Evolutionary conservation across 306 rosid genomes (phyloP).

Genomic region (Mimosa bimucronata): DNA sequence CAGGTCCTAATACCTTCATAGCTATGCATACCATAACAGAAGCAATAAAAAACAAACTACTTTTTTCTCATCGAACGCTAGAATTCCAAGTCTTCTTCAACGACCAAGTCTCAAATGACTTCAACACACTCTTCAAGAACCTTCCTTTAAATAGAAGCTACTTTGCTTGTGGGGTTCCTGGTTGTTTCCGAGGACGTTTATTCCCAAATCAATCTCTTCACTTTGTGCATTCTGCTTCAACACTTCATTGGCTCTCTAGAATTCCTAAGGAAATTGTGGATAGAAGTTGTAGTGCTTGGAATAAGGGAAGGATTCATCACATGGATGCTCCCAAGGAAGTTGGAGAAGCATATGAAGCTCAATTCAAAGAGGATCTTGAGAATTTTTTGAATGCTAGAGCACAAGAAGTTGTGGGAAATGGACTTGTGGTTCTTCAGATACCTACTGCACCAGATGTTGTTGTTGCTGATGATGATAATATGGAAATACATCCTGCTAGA

Average conservation of each 20-base stretch:
- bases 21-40: conserved; percentile 27
- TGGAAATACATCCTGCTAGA: conserved; percentile 5
- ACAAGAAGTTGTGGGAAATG: conserved; percentile 42
- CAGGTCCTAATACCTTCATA: conserved; percentile 33
- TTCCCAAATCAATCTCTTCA: conserved; percentile 33
- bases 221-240: conserved; percentile 34
- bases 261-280: conserved; percentile 23
- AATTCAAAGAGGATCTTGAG: conserved; percentile 35
- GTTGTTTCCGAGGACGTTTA: conserved; percentile 23
- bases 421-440: conserved; percentile 40
- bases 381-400: conserved; percentile 37
- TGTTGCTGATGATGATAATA: neutral
- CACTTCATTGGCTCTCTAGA: conserved; percentile 32
- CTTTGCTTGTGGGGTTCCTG: conserved; percentile 29
- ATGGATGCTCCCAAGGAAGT: conserved; percentile 38
- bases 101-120: conserved; percentile 38
- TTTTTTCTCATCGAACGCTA: neutral
- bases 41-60: neutral
- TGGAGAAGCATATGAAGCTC: conserved; percentile 36
- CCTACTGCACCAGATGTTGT: conserved; percentile 13
- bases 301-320: conserved; percentile 38
- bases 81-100: conserved; percentile 37
- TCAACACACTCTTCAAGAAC: conserved; percentile 34
- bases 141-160: conserved; percentile 18
- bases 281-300: conserved; percentile 25